Evolutionary conservation across 2,329 filamentous ascomycete species (phyloP).

Genomic region (Lachnellula cervina): DNA sequence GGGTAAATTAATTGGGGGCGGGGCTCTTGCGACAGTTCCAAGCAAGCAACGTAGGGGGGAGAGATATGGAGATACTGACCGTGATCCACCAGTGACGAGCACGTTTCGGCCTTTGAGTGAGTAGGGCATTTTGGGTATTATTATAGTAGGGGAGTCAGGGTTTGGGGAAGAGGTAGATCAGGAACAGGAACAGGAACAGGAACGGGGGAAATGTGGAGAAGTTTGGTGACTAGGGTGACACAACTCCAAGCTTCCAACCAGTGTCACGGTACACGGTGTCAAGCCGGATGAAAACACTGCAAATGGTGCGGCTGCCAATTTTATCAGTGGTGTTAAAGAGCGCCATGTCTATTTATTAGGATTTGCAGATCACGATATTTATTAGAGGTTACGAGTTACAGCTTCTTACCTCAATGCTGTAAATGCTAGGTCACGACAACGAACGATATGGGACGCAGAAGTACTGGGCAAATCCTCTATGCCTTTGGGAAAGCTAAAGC

Average conservation of each 20-base stretch:
- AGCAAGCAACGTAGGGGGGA: neutral
- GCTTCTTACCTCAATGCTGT: neutral
- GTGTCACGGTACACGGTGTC: neutral
- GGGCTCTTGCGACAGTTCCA: neutral
- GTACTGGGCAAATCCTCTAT: conserved; percentile 31
- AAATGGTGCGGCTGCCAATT: neutral
- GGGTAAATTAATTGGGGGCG: neutral
- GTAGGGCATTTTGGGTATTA: conserved; percentile 49
- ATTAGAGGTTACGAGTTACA: neutral
- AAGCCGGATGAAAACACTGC: neutral
- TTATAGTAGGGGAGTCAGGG: neutral
- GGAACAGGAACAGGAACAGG: neutral
- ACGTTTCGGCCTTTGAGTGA: conserved; percentile 57
- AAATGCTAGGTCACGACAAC: neutral
- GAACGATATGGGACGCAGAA: neutral
- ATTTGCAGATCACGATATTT: neutral
- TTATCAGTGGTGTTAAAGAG: neutral
- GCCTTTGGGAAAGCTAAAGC: conserved; percentile 29
- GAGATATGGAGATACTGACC: conserved; percentile 38
- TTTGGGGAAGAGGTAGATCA: neutral
- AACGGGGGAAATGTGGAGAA: neutral
- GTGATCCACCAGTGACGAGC: conserved; percentile 59
- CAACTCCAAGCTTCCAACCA: neutral
- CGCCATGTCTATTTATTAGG: neutral
- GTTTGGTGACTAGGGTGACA: neutral